phyloP scores from a whole-genome alignment of 371 early-diverging fungal species.

The Edhazardia aedis region DNA sequence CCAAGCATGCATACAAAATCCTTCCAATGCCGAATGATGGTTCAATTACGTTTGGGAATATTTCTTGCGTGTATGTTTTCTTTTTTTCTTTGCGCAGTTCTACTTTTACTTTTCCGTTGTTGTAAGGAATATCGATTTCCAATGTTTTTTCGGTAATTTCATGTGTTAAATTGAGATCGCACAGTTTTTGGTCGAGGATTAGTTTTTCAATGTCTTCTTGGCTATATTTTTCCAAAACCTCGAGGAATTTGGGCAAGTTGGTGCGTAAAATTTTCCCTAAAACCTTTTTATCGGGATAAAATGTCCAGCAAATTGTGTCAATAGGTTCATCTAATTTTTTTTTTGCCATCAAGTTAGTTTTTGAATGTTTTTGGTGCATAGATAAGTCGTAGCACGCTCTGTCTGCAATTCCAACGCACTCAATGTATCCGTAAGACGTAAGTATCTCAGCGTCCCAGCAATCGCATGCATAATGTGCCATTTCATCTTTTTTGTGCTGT shows the following conservation, averaged over 20 bases:
- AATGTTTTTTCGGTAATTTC: neutral
- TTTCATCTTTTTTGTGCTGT: conserved; percentile 95
- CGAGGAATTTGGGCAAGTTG: conserved; percentile 15
- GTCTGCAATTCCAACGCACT: conserved; percentile 98
- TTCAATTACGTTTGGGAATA: conserved; percentile 90
- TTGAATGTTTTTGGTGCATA: conserved; percentile 66
- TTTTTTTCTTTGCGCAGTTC: neutral
- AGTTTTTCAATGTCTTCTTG: conserved; percentile 21
- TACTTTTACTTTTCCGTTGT: neutral
- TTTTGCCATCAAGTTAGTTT: conserved; percentile 69
- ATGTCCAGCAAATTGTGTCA: conserved; percentile 9
- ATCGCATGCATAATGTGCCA: conserved; percentile 98
- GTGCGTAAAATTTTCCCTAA: conserved; percentile 48
- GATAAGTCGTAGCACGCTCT: conserved; percentile 88
- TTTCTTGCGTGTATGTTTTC: conserved; percentile 56
- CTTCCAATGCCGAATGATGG: conserved; percentile 98
- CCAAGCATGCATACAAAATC: conserved; percentile 79
- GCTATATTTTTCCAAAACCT: conserved; percentile 12
- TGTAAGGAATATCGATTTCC: neutral
- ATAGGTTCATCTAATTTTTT: conserved; percentile 61
- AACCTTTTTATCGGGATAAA: conserved; percentile 50
- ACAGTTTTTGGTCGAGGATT: neutral
- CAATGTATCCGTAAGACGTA: conserved; percentile 73
- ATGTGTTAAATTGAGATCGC: neutral
- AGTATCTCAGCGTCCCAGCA: conserved; percentile 51